These are phyloP conservation scores for Lumnitzera racemosa DNA, from an alignment of 345 rosid genomes.

Conservation along the genomic window DNA sequence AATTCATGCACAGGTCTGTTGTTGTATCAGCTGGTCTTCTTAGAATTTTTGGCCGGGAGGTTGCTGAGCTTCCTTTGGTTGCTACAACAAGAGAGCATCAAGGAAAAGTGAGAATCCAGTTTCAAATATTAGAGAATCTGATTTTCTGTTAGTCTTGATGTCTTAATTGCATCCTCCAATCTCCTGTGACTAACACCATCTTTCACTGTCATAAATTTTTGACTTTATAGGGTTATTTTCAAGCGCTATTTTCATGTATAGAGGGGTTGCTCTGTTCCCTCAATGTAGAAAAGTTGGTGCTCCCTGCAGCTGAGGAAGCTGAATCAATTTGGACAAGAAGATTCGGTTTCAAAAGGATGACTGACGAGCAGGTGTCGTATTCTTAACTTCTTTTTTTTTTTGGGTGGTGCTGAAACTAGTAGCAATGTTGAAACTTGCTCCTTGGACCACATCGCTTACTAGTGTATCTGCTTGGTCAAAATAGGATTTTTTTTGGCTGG, in stretches of 20 bases:
- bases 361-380: slow-evolving; percentile 55
- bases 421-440: neutral
- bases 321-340: slow-evolving; percentile 87
- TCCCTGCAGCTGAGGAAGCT: slow-evolving; percentile 97
- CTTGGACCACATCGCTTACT: neutral
- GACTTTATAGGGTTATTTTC: slow-evolving; percentile 66
- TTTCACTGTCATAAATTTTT: neutral
- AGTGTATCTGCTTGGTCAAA: neutral
- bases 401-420: neutral
- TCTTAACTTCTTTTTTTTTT: neutral
- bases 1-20: slow-evolving; percentile 40
- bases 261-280: slow-evolving; percentile 66
- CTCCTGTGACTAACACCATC: neutral
- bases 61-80: slow-evolving; percentile 97
- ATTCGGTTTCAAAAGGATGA: slow-evolving; percentile 80
- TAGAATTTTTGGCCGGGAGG: slow-evolving; percentile 79
- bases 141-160: neutral
- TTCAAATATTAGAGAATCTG: neutral
- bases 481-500: neutral
- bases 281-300: slow-evolving; percentile 77
- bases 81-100: slow-evolving; percentile 87
- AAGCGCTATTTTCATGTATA: slow-evolving; percentile 74
- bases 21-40: slow-evolving; percentile 96
- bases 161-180: neutral
- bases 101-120: slow-evolving; percentile 55